phyloP scores from a whole-genome alignment of 768 basidiomycete species.

The Lentinula lateritia region DNA sequence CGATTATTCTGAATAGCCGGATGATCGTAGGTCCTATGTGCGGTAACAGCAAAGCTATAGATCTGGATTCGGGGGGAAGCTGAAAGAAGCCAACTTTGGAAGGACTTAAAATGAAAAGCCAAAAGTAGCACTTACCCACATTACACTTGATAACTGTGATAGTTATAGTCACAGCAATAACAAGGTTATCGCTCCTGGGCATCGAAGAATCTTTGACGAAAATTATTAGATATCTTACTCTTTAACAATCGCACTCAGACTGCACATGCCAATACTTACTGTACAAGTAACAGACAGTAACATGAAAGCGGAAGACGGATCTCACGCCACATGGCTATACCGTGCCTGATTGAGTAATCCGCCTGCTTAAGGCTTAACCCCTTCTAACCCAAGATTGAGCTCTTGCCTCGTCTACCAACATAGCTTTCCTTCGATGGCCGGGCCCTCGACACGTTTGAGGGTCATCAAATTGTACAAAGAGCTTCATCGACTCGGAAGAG shows the following conservation, averaged over 20 bases:
- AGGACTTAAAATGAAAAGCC: neutral
- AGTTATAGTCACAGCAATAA: no score
- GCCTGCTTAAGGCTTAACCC: no score
- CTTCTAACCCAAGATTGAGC: no score
- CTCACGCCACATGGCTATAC: no score
- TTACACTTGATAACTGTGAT: neutral
- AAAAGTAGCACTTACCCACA: neutral
- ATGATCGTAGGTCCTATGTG: neutral
- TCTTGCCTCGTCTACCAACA: neutral
- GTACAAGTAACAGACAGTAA: no score
- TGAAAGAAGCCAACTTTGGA: neutral
- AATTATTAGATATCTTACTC: no score
- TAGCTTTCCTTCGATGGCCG: slow-evolving; percentile 32
- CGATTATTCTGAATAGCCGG: neutral
- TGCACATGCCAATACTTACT: no score
- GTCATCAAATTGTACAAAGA: slow-evolving; percentile 78
- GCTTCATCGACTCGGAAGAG: slow-evolving; percentile 71
- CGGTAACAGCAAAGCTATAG: neutral
- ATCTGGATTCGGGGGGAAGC: neutral
- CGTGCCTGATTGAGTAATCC: no score
- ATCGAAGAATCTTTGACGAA: no score
- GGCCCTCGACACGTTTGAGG: slow-evolving; percentile 49
- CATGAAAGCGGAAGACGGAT: no score
- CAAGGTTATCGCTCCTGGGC: no score
- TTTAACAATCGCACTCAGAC: no score